Evolutionary conservation across 2,329 filamentous ascomycete species (phyloP), one percentile per base, ranked within the genome.

Genomic region (Lasiodiplodia sp.): DNA sequence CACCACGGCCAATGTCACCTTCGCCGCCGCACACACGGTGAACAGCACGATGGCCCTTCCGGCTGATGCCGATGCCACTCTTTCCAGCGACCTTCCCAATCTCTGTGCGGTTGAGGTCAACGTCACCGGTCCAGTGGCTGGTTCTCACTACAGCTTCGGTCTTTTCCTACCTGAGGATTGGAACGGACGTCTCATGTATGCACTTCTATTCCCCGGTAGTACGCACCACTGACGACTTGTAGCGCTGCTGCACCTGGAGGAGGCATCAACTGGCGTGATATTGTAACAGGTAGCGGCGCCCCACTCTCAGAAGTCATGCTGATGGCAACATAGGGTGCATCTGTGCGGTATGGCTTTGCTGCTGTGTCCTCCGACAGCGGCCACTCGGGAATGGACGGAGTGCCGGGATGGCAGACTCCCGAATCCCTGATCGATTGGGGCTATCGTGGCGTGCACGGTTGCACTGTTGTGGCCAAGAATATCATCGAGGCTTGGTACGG

Each of bases 401-500:
- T 72, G 1, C 83, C 81, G 80, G 80, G 79, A 0, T 73, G 79
- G 63, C 73, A 81, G 4, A 71, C 78, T 10, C 77, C 79, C 1
- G 78, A 79, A 31, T 75, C 71, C 11, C 66, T 78, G 2, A 76
- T 76, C 23, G 82, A 84, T 65, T 85, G 60, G 65, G 70, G 52
- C n/a, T 70, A 69, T 21, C 66, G 69, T 14, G 70, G 69, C 16
- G 58, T 71, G 76, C 86, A 88, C 71, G 83, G 82, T 6, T 83
- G 83, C 0, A 81, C 85, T 2, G 79, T 80, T 1, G 70, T 83
- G 6, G 82, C 82, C 7, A 87, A 87, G 72, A 66, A 77, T 11
- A 74, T 88, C 10, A 79, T 82, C 1, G 72, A 82, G 44, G 76
- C 78, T 0, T 88, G 85, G 76, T 88, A 88, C 71, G 75, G 77